phyloP scores from a whole-genome alignment of 2,329 filamentous ascomycete species.

The Aspergillus texensis region DNA sequence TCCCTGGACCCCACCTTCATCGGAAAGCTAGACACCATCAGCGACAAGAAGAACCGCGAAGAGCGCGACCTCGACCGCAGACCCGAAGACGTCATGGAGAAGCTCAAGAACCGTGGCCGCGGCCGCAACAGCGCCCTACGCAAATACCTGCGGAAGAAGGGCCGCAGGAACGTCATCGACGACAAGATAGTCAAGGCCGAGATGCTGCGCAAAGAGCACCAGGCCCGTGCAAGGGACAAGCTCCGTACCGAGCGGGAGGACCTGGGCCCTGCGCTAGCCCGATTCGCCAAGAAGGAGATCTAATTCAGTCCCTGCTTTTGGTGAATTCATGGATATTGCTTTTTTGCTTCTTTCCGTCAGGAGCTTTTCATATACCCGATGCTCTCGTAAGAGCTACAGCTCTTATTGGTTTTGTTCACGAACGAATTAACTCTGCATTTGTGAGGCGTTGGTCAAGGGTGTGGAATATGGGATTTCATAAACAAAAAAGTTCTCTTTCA shows the following conservation, averaged over 20 bases:
- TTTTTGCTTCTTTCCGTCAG: constrained; percentile 8
- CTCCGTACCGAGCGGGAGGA: constrained; percentile 70
- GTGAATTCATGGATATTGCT: constrained; percentile 10
- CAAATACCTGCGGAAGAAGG: constrained; percentile 89
- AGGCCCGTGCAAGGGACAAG: constrained; percentile 69
- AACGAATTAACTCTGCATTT: constrained; percentile 8
- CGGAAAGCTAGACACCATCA: constrained; percentile 81
- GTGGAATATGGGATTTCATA: neutral
- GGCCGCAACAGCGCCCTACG: constrained; percentile 88
- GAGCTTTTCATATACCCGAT: constrained; percentile 21
- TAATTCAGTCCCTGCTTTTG: constrained; percentile 17
- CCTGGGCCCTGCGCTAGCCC: constrained; percentile 79
- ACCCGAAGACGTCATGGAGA: constrained; percentile 59
- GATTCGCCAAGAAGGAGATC: constrained; percentile 73
- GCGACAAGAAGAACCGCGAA: constrained; percentile 72
- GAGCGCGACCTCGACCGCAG: constrained; percentile 80
- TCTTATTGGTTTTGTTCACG: constrained; percentile 2
- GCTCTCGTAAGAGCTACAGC: neutral
- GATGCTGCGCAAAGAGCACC: constrained; percentile 71
- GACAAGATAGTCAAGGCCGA: constrained; percentile 88
- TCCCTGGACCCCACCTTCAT: constrained; percentile 90
- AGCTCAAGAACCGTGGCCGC: constrained; percentile 73
- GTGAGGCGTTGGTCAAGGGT: constrained; percentile 6
- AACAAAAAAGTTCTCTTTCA: neutral
- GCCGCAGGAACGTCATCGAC: constrained; percentile 91